Base-by-base conservation (phyloP, 106 monocot genomes). In the Phalaenopsis equestris region DNA sequence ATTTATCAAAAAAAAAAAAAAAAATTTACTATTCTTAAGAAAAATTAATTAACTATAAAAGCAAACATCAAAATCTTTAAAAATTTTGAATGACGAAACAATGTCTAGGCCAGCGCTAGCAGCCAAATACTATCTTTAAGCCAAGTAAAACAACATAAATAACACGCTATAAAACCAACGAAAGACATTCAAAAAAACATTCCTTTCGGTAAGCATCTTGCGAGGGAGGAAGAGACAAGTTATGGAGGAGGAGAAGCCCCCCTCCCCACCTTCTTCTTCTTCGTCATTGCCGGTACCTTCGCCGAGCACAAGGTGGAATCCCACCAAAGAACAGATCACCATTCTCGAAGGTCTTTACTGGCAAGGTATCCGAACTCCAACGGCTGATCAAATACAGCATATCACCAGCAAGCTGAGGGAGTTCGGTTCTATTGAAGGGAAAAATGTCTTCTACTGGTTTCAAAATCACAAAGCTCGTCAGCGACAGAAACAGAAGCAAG, bases 371-470 rank as follows among this genome's bases (percentile, higher is more conserved):
- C 72, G 96, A 21, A 96, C 96, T 11, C 96, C 96, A 1, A 96
- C 55, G 9, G 90, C 91, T 2, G 96, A 96, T 74, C 88, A 96
- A 85, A 96, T 96, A 78, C 96, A 96, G 85, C 86, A 94, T 67
- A 94, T 94, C 6, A 86, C 96, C 1, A 81, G 75, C 21, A 89
- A 83, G 84, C 80, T 94, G 43, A 80, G 84, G 78, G 88, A 92
- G 87, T 89, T 73, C 46, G 96, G 96, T 1, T 75, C 39, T 77
- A 94, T 93, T 21, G 96, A 96, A 70, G 96, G 93, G 23, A 96
- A 96, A 87, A 96, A 96, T 74, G 96, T 96, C 4, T 96, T 96
- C 87, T 96, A 96, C 84, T 96, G 96, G 96, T 96, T 96, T 77
- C 96, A 96, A 82, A 96, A 96, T 83, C 96, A 96, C 79, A 96